Conservation (phyloP, 805 yeast species). For the Wickerhamomyces strasburgensis region DNA sequence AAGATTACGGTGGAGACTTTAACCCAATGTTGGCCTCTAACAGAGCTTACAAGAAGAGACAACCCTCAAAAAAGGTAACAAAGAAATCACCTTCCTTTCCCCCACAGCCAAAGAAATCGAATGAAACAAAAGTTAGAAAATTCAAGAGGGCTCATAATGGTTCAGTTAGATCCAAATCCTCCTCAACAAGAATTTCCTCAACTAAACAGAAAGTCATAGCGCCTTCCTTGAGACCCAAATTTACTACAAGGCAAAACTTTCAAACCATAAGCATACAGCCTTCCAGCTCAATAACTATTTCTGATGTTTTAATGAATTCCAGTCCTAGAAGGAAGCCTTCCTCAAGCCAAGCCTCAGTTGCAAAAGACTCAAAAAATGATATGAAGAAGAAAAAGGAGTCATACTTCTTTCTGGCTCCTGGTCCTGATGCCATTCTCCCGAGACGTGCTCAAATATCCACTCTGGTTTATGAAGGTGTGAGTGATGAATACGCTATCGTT, state of each 20-base stretch:
- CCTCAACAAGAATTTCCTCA: neutral
- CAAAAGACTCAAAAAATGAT: too few relatives aligned
- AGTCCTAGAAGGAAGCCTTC: neutral
- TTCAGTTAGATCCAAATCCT: neutral
- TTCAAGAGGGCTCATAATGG: slow-evolving; percentile 5
- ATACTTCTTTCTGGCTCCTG: slow-evolving; percentile 11
- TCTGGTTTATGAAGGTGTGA: slow-evolving; percentile 16
- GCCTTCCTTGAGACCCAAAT: too few relatives aligned
- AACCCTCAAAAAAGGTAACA: neutral
- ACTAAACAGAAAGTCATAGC: too few relatives aligned
- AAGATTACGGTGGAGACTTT: slow-evolving; percentile 8
- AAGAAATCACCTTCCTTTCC: too few relatives aligned
- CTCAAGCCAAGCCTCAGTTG: neutral
- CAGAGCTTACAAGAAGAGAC: slow-evolving; percentile 1
- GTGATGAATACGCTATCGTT: slow-evolving; percentile 17
- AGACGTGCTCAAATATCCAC: slow-evolving; percentile 18
- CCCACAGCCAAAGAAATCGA: neutral
- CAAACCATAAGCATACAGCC: too few relatives aligned
- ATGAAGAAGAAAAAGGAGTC: neutral
- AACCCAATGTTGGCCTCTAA: slow-evolving; percentile 12
- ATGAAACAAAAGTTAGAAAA: neutral
- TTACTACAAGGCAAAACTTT: too few relatives aligned
- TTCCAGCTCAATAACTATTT: too few relatives aligned
- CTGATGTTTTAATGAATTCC: too few relatives aligned
- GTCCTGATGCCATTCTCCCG: slow-evolving; percentile 10